phyloP scores from a whole-genome alignment of 768 basidiomycete genomes.

The Xerocomus brunneocitrinus region DNA sequence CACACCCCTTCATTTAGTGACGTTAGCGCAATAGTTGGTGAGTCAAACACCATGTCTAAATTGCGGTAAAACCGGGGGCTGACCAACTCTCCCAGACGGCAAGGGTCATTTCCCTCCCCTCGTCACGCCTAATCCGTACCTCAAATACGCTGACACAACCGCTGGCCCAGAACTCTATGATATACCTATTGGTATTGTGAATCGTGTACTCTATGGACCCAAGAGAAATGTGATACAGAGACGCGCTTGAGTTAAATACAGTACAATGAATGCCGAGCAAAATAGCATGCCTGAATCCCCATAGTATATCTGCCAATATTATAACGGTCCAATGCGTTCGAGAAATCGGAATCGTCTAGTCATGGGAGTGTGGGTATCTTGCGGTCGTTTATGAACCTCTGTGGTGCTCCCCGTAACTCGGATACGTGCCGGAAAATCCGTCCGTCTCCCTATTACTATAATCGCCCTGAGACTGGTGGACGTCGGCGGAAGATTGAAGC shows the following conservation, averaged over 20 bases:
- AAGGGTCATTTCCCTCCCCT: conserved; percentile 47
- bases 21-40: conserved; percentile 65
- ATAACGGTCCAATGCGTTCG: conserved; percentile 10
- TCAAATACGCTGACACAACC: conserved; percentile 41
- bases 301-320: conserved; percentile 9
- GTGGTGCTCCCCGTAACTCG: conserved; percentile 4
- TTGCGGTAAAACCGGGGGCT: conserved; percentile 6
- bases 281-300: conserved; percentile 1
- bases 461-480: conserved; percentile 31
- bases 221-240: conserved; percentile 16
- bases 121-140: conserved; percentile 40
- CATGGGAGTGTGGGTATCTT: neutral
- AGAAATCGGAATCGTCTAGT: conserved; percentile 7
- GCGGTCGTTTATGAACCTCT: neutral
- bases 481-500: conserved; percentile 27
- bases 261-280: conserved; percentile 9
- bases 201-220: conserved; percentile 59
- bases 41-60: conserved; percentile 15
- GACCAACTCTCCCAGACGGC: conserved; percentile 42
- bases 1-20: conserved; percentile 69
- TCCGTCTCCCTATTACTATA: conserved; percentile 6
- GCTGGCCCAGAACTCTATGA: conserved; percentile 70
- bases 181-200: conserved; percentile 77
- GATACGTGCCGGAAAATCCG: conserved; percentile 12
- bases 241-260: conserved; percentile 17